Conservation (phyloP, 139 green algal genomes). For the Coelastrella sp. region DNA sequence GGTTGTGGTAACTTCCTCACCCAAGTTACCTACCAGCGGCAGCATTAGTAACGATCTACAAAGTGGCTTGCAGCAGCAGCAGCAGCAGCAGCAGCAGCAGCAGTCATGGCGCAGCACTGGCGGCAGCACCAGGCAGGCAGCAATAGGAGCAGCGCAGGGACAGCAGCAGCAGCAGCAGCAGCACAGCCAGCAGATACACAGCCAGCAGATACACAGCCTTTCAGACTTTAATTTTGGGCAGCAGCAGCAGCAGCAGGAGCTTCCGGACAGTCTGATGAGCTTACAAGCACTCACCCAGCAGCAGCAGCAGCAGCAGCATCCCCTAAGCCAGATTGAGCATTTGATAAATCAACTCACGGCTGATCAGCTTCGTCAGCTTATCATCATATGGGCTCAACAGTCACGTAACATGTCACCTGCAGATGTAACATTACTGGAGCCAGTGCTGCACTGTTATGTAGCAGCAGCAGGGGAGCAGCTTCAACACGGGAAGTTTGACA, state of each 20-base stretch:
- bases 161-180: conserved; percentile 10
- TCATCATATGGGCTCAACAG: not conserved
- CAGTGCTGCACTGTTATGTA: not conserved
- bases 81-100: conserved; percentile 38
- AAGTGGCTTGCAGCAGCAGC: too few species aligned
- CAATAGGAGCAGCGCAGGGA: not conserved
- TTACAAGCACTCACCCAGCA: not conserved
- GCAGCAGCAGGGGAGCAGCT: not conserved
- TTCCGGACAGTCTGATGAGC: not conserved
- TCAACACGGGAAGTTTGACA: not conserved
- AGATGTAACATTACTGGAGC: not conserved
- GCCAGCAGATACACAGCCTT: too few species aligned
- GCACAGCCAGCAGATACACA: not conserved
- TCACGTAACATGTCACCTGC: not conserved
- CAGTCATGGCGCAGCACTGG: not conserved
- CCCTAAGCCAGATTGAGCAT: not conserved
- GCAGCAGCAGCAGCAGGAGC: conserved; percentile 9
- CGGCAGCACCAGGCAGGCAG: not conserved
- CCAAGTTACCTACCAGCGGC: too few species aligned
- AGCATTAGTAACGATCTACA: too few species aligned
- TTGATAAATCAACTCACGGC: not conserved
- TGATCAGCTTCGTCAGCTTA: not conserved
- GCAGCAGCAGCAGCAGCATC: not conserved
- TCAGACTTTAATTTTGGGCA: too few species aligned
- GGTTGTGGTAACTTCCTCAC: too few species aligned